Percentiles rank a stretch among this genome's conserved stretches.
phyloP scores from a whole-genome alignment of 2,329 filamentous ascomycete species.

The Fusarium cyanostomum region DNA sequence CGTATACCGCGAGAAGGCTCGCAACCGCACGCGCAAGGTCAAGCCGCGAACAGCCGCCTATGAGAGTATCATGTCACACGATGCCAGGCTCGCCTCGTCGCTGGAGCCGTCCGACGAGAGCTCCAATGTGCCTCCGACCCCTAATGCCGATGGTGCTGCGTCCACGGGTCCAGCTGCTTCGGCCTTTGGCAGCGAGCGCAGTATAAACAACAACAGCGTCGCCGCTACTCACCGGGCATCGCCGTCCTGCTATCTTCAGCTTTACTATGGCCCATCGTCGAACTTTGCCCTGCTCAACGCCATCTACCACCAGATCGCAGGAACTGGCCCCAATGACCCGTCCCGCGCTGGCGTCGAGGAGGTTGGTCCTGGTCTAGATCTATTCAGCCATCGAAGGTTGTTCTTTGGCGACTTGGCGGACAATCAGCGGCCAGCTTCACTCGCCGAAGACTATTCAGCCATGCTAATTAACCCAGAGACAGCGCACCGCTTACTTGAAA shows the following conservation, averaged over 20 bases:
- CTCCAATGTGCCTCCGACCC: conserved; percentile 28
- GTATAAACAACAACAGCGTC: conserved; percentile 53
- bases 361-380: conserved; percentile 45
- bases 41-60: conserved; percentile 37
- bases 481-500: conserved; percentile 50
- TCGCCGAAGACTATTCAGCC: conserved; percentile 37
- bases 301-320: conserved; percentile 47
- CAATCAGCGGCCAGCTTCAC: conserved; percentile 41
- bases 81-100: conserved; percentile 25
- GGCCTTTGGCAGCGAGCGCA: conserved; percentile 36
- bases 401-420: conserved; percentile 51
- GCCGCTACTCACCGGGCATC: conserved; percentile 57
- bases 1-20: conserved; percentile 46
- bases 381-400: conserved; percentile 43
- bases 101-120: conserved; percentile 38
- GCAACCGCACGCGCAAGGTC: conserved; percentile 42
- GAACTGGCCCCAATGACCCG: conserved; percentile 35
- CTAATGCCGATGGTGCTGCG: conserved; percentile 19
- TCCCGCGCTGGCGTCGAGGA: conserved; percentile 44
- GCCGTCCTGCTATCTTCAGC: conserved; percentile 54
- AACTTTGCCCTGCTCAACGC: conserved; percentile 54
- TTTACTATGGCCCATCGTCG: conserved; percentile 58
- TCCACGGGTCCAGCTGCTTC: conserved; percentile 14
- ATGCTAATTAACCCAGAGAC: conserved; percentile 53
- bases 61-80: conserved; percentile 36